A percentile compares a stretch with the other conserved stretches of the same genome.
Evolutionary conservation across 2,329 filamentous ascomycete species (phyloP).

Genomic region (Davidsoniella australis): DNA sequence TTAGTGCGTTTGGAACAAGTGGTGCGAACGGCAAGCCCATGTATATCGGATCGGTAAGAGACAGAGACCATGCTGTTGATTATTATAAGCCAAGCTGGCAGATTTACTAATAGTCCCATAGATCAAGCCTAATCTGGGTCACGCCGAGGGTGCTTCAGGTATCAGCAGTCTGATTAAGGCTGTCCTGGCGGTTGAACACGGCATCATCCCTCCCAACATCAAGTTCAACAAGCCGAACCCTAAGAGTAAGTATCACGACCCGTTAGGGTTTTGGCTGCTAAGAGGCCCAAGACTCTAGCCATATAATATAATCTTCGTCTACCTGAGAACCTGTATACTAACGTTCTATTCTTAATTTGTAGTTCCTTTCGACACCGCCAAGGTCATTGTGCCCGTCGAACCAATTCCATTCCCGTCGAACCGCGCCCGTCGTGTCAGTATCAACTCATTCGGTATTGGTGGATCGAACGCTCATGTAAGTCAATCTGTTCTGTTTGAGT

Average conservation of each 20-base stretch:
- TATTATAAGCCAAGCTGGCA: background rate
- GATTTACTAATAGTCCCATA: too few species aligned
- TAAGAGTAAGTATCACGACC: too few species aligned
- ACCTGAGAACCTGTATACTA: too few species aligned
- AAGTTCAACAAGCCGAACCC: conserved; percentile 14
- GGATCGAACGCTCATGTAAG: conserved; percentile 19
- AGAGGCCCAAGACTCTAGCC: too few species aligned
- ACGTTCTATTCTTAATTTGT: too few species aligned
- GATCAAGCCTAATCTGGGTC: conserved; percentile 18
- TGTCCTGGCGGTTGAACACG: conserved; percentile 15
- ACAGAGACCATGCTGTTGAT: too few species aligned
- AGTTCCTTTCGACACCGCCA: conserved; percentile 29
- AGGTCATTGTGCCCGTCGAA: conserved; percentile 28
- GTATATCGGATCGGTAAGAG: conserved; percentile 25
- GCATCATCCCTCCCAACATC: conserved; percentile 16
- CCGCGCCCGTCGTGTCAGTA: conserved; percentile 25
- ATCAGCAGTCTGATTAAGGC: conserved; percentile 17
- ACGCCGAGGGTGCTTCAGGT: conserved; percentile 16
- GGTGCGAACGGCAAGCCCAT: conserved; percentile 26
- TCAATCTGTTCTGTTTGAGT: conserved; percentile 31
- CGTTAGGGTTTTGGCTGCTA: too few species aligned
- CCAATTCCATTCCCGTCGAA: conserved; percentile 28
- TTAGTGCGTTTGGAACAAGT: conserved; percentile 25
- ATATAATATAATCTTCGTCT: too few species aligned
- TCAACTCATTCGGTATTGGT: conserved; percentile 19